Evolutionary conservation across 2,329 filamentous ascomycete species (phyloP), one percentile per base, ranked within the genome.

Genomic region (Mollisia scopiformis): DNA sequence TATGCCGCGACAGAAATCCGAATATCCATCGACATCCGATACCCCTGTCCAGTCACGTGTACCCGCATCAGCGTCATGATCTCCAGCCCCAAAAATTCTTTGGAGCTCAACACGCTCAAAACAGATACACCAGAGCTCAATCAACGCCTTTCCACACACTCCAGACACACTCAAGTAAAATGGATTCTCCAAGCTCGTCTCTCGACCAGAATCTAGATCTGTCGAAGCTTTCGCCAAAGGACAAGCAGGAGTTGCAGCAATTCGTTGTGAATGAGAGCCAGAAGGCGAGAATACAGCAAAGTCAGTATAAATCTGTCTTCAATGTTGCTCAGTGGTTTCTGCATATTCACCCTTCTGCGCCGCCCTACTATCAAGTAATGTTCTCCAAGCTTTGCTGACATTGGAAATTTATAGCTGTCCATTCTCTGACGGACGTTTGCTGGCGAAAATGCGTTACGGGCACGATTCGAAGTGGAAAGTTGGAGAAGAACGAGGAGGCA

Each of bases 361-460:
- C 19, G n/a, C 21, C 13, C 43, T 33, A 39, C 30, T 19, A 33
- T 25, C 47, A 53, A 27, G 2, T 14, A 11, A 3, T 5, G 25
- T 31, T 61, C 33, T 30, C 7, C 31, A 23, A 54, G 8, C 13
- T 57, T 37, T 16, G 37, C 57, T 59, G 11, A 49, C 37, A 21
- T 21, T 53, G 6, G 21, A 21, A 47, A 19, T 23, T 11, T 1
- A 66, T 56, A 87, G 87, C 82, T n/a, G 84, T 89, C 62, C 88
- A 90, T 76, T 78, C 79, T 67, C 79, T 90, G 35, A 87, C 86
- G 46, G 90, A 95, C 71, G 85, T 90, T 62, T 99, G 95, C 85
- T 99, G 93, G 88, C 92, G 88, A 74, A 98, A 97, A 80, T 99
- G 95, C 82, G 82, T 97, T 63, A 89, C 90, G 8, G 82, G 87